Conservation (phyloP, 163 green algal species). For the Scenedesmus sp. region DNA sequence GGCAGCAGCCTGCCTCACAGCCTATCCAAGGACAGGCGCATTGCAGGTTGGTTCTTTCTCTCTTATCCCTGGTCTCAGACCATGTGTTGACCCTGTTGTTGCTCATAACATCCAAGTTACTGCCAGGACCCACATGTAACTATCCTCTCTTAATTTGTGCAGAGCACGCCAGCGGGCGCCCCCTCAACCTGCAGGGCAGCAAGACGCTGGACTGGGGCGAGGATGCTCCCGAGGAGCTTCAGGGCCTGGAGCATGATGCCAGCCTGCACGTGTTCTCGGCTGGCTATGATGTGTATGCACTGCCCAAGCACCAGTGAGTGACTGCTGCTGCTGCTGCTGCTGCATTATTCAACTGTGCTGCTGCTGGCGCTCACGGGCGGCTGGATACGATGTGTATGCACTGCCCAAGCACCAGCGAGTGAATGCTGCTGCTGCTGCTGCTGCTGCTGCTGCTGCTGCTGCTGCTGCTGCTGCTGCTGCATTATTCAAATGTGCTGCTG, state of each 20-base stretch:
- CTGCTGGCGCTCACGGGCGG: not conserved
- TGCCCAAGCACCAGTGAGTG: slow-evolving; percentile 46
- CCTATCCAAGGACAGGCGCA: not conserved
- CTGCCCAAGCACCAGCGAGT: slow-evolving; percentile 47
- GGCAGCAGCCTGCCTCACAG: not conserved
- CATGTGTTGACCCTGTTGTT: no score
- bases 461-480: not conserved
- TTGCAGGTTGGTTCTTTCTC: not conserved
- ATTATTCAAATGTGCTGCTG: not conserved
- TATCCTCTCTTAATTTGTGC: no score
- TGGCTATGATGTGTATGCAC: slow-evolving; percentile 28
- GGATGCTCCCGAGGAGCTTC: not conserved
- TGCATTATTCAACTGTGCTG: not conserved
- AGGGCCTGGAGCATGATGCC: not conserved
- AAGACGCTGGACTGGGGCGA: not conserved
- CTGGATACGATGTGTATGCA: slow-evolving; percentile 28
- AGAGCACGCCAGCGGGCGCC: not conserved
- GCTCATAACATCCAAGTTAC: no score
- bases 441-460: not conserved
- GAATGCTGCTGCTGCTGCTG: not conserved
- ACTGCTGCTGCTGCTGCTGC: not conserved
- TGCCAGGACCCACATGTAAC: no score
- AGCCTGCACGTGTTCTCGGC: slow-evolving; percentile 41
- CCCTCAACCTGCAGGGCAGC: not conserved
- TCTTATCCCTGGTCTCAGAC: no score